Base-by-base conservation (phyloP, 495 filamentous ascomycete genomes). In the Amphirosellinia nigrospora region DNA sequence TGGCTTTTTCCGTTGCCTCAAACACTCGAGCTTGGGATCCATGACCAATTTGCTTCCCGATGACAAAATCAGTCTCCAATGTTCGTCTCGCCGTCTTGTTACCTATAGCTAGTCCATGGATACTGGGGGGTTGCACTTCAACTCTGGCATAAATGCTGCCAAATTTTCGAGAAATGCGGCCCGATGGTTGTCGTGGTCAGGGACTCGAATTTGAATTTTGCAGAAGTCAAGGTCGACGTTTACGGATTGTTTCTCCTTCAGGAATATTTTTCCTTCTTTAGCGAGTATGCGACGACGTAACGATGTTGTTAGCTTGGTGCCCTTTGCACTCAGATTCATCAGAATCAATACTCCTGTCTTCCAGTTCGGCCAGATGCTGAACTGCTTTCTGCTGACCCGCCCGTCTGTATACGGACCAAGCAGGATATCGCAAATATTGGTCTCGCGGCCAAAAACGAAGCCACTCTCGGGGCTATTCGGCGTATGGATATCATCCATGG, bases 361-460 rank as follows among this genome's bases (percentile, higher is more conserved):
- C 58, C 58, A 61, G 58, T 41, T 6, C 1, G 0, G 21, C 13
- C 9, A 0, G 19, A 61, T 41, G 36, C 36, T 15, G 16, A 61
- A 61, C 21, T 61, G 58, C 58, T 39, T 23, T 41, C 36, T 39
- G 21, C 36, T 61, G 21, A 61, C 36, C 11, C 58, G n/a, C 58
- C 13, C 11, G 9, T 6, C 3, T 7, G 39, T 61, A n/a, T 6
- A 16, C 2, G 0, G 21, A 16, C 28, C 58, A 21, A 61, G 58
- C 36, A 61, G 16, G 9, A 61, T 16, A 9, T 61, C 58, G 3
- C 58, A 61, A 4, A 0, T 16, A 26, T 2, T 0, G 1, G 5
- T 1, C 7, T 26, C 3, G 21, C n/a, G 3, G 0, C 58, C 58
- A 16, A 61, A 61, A 0, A 61, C n/a, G 19, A 61, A 39, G n/a